Conservation (phyloP, 305 asterid species). For the Fraxinus velutina region DNA sequence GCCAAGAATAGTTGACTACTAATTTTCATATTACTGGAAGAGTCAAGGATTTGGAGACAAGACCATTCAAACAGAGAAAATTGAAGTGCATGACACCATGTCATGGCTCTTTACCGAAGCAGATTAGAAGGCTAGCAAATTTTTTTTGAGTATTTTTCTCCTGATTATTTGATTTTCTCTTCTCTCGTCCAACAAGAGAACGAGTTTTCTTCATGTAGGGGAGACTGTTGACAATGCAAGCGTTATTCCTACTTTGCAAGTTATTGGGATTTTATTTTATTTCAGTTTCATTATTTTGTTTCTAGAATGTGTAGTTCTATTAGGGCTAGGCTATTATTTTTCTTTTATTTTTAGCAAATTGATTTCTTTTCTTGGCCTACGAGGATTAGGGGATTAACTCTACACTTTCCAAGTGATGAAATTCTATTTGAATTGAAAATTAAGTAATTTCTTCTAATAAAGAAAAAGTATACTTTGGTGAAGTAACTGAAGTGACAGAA, state of each 20-base stretch:
- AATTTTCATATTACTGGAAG: not conserved
- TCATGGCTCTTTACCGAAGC: not conserved
- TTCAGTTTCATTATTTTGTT: not conserved
- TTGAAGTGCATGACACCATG: not conserved
- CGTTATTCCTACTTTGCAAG: not conserved
- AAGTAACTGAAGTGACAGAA: not conserved
- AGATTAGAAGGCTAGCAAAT: not conserved
- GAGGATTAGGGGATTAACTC: not conserved
- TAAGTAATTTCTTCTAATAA: not conserved
- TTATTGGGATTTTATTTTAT: not conserved
- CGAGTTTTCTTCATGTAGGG: not conserved
- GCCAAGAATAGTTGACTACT: not conserved
- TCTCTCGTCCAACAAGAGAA: not conserved
- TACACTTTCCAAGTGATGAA: not conserved
- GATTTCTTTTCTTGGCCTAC: not conserved
- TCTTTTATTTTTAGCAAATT: not conserved
- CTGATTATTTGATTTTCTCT: not conserved
- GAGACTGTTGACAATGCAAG: not conserved
- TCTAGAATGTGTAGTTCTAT: not conserved
- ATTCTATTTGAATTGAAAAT: slow-evolving; percentile 9
- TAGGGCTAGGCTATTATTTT: not conserved
- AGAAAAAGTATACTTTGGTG: not conserved
- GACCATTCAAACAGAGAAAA: not conserved
- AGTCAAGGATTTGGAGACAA: not conserved
- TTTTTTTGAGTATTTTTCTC: not conserved